These are phyloP conservation scores for Clitopilus hobsonii DNA, from an alignment of 768 basidiomycete genomes.

Conservation along the genomic window DNA sequence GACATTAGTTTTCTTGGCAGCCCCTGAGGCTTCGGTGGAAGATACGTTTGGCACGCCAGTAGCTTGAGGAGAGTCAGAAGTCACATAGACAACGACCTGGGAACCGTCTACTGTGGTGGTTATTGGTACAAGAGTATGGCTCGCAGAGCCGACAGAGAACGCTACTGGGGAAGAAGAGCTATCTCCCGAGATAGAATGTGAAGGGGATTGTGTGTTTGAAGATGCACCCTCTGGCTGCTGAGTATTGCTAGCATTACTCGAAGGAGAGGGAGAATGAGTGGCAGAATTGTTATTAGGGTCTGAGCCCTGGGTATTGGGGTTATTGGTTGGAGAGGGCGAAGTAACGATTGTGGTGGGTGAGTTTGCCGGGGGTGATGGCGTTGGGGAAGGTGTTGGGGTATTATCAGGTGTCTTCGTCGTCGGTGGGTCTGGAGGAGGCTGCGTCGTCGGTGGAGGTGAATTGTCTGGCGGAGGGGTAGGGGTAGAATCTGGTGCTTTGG, in stretches of 20 bases:
- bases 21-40: slow-evolving; percentile 6
- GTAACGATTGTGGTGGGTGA: not conserved
- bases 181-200: not conserved
- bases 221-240: not conserved
- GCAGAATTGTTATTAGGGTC: not conserved
- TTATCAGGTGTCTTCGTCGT: not conserved
- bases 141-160: not conserved
- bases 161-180: not conserved
- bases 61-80: not conserved
- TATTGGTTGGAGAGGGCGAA: not conserved
- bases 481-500: not conserved
- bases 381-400: not conserved
- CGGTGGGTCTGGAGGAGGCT: not conserved
- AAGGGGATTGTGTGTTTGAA: not conserved
- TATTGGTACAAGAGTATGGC: not conserved
- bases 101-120: not conserved
- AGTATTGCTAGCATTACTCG: not conserved
- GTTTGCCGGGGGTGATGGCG: not conserved
- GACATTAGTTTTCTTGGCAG: slow-evolving; percentile 17
- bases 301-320: not conserved
- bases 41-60: not conserved
- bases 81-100: not conserved
- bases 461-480: not conserved
- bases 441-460: not conserved
- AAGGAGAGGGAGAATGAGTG: not conserved